These are phyloP conservation scores for Hamigera avellanea DNA, from an alignment of 495 filamentous ascomycete species.

Conservation along the genomic window DNA sequence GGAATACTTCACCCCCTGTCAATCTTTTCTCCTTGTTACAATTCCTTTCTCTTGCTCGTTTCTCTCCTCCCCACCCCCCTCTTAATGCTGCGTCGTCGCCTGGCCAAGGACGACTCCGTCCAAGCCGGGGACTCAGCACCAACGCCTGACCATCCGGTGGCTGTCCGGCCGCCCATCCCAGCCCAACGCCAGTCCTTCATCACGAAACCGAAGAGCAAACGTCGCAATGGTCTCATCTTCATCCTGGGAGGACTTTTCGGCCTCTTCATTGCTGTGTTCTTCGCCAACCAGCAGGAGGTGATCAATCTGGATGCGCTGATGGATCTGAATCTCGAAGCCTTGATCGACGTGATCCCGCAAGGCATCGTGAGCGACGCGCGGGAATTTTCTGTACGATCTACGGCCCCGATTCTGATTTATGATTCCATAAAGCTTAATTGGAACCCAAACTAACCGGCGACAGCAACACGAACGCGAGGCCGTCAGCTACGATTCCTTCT, in stretches of 20 bases:
- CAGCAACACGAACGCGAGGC: conserved; percentile 77
- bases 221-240: conserved; percentile 71
- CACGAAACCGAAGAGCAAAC: conserved; percentile 46
- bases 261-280: conserved; percentile 67
- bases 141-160: too few relatives aligned
- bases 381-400: conserved; percentile 56
- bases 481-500: conserved; percentile 85
- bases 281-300: conserved; percentile 73
- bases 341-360: conserved; percentile 74
- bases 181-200: conserved; percentile 28
- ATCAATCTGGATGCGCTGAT: conserved; percentile 70
- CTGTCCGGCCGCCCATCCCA: background rate
- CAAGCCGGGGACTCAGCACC: conserved; percentile 1
- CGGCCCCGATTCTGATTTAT: background rate
- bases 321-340: conserved; percentile 71
- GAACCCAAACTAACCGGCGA: too few relatives aligned
- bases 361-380: conserved; percentile 72
- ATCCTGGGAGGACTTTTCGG: conserved; percentile 74
- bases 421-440: too few relatives aligned
- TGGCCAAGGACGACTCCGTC: conserved; percentile 22
- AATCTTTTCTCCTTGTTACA: too few relatives aligned
- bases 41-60: conserved; percentile 1
- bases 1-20: too few relatives aligned
- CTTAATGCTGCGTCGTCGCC: conserved; percentile 33
- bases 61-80: conserved; percentile 2